Conservation (phyloP, 2,329 filamentous ascomycete species). For the Boeremia lycopersici region DNA sequence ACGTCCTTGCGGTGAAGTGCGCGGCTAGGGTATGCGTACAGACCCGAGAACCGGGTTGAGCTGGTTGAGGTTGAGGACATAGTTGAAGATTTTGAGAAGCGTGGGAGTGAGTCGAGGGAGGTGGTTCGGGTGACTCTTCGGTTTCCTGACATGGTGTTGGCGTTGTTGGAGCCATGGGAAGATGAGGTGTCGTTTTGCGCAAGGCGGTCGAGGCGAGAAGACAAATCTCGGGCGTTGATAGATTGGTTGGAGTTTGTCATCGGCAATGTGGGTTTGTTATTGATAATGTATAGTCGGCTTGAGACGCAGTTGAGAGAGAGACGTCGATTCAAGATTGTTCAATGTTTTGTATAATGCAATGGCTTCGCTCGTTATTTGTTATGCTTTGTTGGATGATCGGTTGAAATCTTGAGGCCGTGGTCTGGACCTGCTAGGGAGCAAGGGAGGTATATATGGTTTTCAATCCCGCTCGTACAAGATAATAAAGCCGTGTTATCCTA, state of each 20-base stretch:
- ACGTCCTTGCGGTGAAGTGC: constrained; percentile 23
- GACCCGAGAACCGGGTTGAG: constrained; percentile 21
- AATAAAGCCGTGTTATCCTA: constrained; percentile 13
- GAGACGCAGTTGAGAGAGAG: not conserved
- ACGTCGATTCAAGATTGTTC: too few species aligned
- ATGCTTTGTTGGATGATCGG: not conserved
- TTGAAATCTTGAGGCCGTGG: not conserved
- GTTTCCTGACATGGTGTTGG: constrained; percentile 24
- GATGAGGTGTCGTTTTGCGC: constrained; percentile 15
- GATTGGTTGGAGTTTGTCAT: constrained; percentile 39
- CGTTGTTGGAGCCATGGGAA: constrained; percentile 13
- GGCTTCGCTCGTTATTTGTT: too few species aligned
- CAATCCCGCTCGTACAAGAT: not conserved
- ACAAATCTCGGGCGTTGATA: constrained; percentile 36
- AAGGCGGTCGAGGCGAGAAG: constrained; percentile 27
- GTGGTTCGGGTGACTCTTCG: constrained; percentile 33
- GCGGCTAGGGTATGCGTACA: constrained; percentile 22
- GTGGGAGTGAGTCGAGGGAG: constrained; percentile 33
- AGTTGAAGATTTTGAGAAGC: constrained; percentile 37
- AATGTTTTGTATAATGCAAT: too few species aligned
- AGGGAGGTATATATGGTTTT: constrained; percentile 13
- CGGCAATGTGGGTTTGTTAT: constrained; percentile 21
- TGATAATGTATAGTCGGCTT: not conserved
- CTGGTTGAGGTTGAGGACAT: constrained; percentile 30
- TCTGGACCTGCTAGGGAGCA: not conserved